These are phyloP conservation scores for Fomitopsis palustris DNA, from an alignment of 1,284 basidiomycete species.

Conservation along the genomic window DNA sequence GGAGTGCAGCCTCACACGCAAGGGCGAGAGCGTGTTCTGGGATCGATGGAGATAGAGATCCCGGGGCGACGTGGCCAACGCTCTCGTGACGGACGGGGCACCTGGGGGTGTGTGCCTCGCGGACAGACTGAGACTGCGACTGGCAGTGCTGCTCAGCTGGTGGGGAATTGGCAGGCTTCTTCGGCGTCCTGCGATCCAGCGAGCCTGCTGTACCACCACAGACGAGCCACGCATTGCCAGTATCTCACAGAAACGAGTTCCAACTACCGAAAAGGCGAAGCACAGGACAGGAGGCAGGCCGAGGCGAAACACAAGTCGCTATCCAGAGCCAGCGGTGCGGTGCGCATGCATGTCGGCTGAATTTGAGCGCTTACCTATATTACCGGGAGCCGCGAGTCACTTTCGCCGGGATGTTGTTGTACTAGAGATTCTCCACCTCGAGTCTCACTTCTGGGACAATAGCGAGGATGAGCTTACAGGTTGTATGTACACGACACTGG, in stretches of 20 bases:
- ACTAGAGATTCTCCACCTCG: no score
- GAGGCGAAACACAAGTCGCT: not conserved
- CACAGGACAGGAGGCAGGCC: not conserved
- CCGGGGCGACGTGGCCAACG: not conserved
- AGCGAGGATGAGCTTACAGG: no score
- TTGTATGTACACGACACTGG: no score
- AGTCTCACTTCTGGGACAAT: no score
- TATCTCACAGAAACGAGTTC: not conserved
- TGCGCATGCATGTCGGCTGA: no score
- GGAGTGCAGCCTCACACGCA: conserved; percentile 11
- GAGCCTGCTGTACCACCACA: not conserved
- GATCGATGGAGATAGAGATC: conserved; percentile 15
- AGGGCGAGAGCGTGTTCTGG: conserved; percentile 11
- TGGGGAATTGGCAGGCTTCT: not conserved
- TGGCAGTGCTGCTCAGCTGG: not conserved
- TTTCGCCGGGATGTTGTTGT: no score
- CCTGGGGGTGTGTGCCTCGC: not conserved
- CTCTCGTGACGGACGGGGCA: conserved; percentile 5
- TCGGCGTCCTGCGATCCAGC: not conserved
- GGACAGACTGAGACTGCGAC: not conserved
- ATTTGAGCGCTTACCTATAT: no score
- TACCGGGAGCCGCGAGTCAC: no score
- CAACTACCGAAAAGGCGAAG: not conserved
- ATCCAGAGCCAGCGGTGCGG: no score
- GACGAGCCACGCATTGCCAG: not conserved